Conservation (phyloP, 495 filamentous ascomycete species). For the Rostrohypoxylon terebratum region DNA sequence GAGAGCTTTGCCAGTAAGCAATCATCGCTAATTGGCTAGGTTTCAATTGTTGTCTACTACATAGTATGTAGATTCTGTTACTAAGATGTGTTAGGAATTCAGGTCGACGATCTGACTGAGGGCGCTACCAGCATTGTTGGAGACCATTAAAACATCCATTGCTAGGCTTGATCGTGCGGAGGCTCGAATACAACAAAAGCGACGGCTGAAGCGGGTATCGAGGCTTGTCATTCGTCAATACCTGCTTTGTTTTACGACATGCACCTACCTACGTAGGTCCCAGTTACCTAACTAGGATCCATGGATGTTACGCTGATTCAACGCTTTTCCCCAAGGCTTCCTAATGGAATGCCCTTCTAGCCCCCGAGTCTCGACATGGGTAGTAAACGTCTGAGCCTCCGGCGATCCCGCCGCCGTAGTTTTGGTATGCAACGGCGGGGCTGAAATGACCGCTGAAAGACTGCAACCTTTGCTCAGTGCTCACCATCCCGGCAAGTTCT, state of each 20-base stretch:
- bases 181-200: not conserved
- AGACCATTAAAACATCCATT: not conserved
- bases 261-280: too few relatives aligned
- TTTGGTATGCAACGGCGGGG: slow-evolving; percentile 18
- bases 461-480: not conserved
- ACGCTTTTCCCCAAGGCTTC: slow-evolving; percentile 1
- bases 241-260: slow-evolving; percentile 12
- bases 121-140: slow-evolving; percentile 10
- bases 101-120: slow-evolving; percentile 6
- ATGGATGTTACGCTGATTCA: not conserved
- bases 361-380: not conserved
- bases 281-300: too few relatives aligned
- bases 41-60: slow-evolving; percentile 31
- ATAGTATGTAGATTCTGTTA: slow-evolving; percentile 3
- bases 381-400: slow-evolving; percentile 7
- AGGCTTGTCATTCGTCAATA: slow-evolving; percentile 17
- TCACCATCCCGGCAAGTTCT: not conserved
- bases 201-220: slow-evolving; percentile 11
- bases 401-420: slow-evolving; percentile 12
- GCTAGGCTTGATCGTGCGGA: not conserved
- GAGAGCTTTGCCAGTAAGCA: not conserved
- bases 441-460: not conserved
- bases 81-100: slow-evolving; percentile 14
- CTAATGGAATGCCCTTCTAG: not conserved
- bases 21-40: slow-evolving; percentile 23